Conservation (phyloP, 805 yeast genomes). For the Hanseniaspora mollemarum region DNA sequence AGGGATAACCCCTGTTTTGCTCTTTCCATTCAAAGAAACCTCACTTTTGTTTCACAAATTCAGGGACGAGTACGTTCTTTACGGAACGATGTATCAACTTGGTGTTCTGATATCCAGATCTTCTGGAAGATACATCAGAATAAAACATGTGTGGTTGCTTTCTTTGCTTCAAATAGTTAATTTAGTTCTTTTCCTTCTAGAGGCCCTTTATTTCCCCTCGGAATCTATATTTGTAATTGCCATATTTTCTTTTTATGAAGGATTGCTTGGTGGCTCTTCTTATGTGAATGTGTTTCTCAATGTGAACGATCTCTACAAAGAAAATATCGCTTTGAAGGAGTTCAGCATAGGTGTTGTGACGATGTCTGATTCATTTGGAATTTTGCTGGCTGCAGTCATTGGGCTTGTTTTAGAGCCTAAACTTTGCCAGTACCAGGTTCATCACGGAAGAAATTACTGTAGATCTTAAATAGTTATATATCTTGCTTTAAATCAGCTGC, state of each 20-base stretch:
- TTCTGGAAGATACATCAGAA: conserved; percentile 54
- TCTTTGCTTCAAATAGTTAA: conserved; percentile 59
- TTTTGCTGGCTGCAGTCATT: conserved; percentile 65
- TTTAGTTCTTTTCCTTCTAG: conserved; percentile 45
- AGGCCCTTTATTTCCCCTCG: conserved; percentile 50
- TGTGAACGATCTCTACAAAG: conserved; percentile 47
- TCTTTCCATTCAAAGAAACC: conserved; percentile 50
- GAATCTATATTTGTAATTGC: conserved; percentile 53
- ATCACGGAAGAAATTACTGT: conserved; percentile 74
- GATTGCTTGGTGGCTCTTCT: conserved; percentile 79
- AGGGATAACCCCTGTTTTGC: conserved; percentile 77
- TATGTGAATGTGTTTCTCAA: conserved; percentile 80
- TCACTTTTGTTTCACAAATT: conserved; percentile 53
- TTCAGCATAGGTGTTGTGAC: conserved; percentile 77
- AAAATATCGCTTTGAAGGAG: conserved; percentile 39
- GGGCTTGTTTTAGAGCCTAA: conserved; percentile 64
- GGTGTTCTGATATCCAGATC: conserved; percentile 91
- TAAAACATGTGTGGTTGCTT: conserved; percentile 48
- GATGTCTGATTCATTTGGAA: conserved; percentile 73
- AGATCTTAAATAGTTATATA: conserved; percentile 20
- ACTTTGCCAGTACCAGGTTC: conserved; percentile 61
- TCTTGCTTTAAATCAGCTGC: not conserved
- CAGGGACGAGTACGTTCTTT: conserved; percentile 82
- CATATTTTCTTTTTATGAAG: conserved; percentile 67
- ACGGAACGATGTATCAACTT: conserved; percentile 78